Base-by-base conservation (phyloP, 495 filamentous ascomycete species). In the Penicillium goetzii region DNA sequence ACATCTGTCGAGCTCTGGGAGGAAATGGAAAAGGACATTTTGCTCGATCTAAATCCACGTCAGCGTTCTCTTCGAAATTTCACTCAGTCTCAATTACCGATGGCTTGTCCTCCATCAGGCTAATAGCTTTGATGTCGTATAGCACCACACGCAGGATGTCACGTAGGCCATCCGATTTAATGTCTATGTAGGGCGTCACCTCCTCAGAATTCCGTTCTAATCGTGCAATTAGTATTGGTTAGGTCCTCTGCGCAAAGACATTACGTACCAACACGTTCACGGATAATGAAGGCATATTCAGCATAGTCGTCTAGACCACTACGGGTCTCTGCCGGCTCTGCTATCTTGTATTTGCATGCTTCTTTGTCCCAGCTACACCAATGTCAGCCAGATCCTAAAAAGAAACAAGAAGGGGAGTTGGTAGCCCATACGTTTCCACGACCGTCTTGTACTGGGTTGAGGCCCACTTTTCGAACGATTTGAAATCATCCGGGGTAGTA, bases 11-110 rank as follows among this genome's bases (percentile, higher is more conserved):
- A 80, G 61, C 51, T 79, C 68, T 40, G 65, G 59, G 25, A 78
- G 65, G 65, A 65, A 76, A 59, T 75, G 56, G 38, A 71, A 80
- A 17, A 81, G 68, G 26, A 74, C 19, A 53, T 71, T 69, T 60
- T 61, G 70, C 62, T 72, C 64, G 51, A 77, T 61, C 73, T 75
- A 68, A 56, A 61, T 51, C 34, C 14, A 59, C 32, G 68, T 71
- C 41, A 67, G 61, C 30, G 55, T 56, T 33, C 58, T 49, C 56
- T 62, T 62, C 17, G 38, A 53, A 25, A 53, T 62, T 57, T 28
- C 45, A 60, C 51, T 63, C 33, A 40, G 45, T 68, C 53, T 66
- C 19, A 59, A 45, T 69, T 71, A 64, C 62, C 58, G 57, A 66
- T 47, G 56, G 64, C 55, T 62, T 66, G 59, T 66, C 58, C 49